phyloP scores from a whole-genome alignment of 805 yeast genomes.

The Cyberlindnera veronae region DNA sequence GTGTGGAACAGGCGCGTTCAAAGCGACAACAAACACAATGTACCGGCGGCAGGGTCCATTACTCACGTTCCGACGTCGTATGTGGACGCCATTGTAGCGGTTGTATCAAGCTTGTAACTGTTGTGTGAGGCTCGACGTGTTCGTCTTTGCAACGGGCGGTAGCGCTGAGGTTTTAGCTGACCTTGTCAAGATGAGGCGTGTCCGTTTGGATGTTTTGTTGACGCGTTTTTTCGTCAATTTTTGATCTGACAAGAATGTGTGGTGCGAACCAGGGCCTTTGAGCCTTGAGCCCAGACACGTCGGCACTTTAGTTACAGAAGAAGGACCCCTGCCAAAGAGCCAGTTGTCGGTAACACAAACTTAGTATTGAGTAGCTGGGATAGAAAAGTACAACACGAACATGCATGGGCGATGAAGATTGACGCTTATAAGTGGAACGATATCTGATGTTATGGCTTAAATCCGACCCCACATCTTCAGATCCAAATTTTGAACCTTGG shows the following conservation, averaged over 20 bases:
- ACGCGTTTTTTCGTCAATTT: slow-evolving; percentile 17
- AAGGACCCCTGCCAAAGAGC: too few species aligned
- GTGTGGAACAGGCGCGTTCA: slow-evolving; percentile 1
- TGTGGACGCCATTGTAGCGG: slow-evolving; percentile 34
- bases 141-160: not conserved
- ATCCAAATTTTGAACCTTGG: too few species aligned
- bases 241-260: slow-evolving; percentile 18
- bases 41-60: slow-evolving; percentile 1
- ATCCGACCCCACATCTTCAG: too few species aligned
- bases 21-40: slow-evolving; percentile 2
- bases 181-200: slow-evolving; percentile 5
- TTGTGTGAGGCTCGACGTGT: not conserved
- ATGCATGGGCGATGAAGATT: too few species aligned
- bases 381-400: too few species aligned
- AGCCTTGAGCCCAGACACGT: too few species aligned
- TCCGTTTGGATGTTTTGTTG: slow-evolving; percentile 11
- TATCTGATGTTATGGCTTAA: too few species aligned
- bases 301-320: too few species aligned
- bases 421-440: too few species aligned
- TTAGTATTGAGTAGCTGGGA: too few species aligned
- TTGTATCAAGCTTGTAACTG: not conserved
- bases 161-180: not conserved
- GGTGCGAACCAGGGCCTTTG: slow-evolving; percentile 11
- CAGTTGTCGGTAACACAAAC: too few species aligned
- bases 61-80: slow-evolving; percentile 56